Conservation (phyloP, 164 flowering plant species). For the Macadamia tetraphylla region DNA sequence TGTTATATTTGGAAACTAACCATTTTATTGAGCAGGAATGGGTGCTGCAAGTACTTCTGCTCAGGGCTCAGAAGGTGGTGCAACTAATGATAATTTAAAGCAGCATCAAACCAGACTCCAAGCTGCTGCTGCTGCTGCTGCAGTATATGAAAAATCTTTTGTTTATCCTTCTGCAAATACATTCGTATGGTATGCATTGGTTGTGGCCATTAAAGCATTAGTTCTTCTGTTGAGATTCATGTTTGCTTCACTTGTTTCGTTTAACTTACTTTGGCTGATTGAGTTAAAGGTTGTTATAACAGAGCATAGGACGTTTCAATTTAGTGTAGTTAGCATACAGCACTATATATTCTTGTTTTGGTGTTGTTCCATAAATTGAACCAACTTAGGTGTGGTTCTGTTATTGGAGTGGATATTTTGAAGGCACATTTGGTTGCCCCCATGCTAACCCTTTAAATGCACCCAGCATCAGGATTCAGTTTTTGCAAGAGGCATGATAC, state of each 20-base stretch:
- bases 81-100: conserved; percentile 34
- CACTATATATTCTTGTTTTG: too few relatives aligned
- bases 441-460: too few relatives aligned
- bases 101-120: conserved; percentile 72
- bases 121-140: conserved; percentile 96
- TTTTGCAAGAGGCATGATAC: too few relatives aligned
- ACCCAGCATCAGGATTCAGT: too few relatives aligned
- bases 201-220: background rate
- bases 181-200: conserved; percentile 46
- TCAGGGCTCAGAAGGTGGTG: conserved; percentile 36
- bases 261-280: background rate
- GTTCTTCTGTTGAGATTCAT: background rate
- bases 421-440: background rate
- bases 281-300: background rate
- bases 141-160: conserved; percentile 78
- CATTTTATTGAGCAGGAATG: conserved; percentile 31
- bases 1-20: too few relatives aligned
- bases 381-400: background rate
- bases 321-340: background rate
- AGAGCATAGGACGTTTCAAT: too few relatives aligned
- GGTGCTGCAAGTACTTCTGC: conserved; percentile 31
- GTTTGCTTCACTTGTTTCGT: background rate
- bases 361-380: too few relatives aligned
- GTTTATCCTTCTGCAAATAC: conserved; percentile 76
- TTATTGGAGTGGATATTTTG: too few relatives aligned